Evolutionary conservation across 495 filamentous ascomycete genomes (phyloP), one percentile per base, ranked within the genome.

Genomic region (Penicillium antarcticum): DNA sequence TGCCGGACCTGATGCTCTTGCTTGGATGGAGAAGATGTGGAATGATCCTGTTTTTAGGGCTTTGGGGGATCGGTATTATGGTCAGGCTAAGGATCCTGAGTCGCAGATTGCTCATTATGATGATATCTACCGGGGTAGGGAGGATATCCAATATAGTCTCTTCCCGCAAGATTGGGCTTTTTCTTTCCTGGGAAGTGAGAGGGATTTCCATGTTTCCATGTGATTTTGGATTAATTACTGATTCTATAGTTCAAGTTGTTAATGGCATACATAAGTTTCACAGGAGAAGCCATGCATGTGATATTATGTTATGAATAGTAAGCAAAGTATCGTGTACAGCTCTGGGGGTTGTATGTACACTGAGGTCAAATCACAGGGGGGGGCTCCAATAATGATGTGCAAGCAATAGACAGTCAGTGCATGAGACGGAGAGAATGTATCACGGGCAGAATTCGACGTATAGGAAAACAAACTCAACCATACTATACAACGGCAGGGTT

Each of bases 21-120:
- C 62, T 5, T 77, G 73, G 75, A 75, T 75, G 62, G 62, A 54
- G 31, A 75, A 57, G 19, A 77, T 79, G 71, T 77, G 76, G 76
- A 72, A 65, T 51, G 70, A 76, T 54, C 71, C 74, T 0, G 39
- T 38, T 8, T 60, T 77, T 17, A 62, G 59, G 48, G 41, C 36
- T 1, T 41, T 77, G 43, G 56, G 32, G 1, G 56, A 61, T 21
- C 62, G 62, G 12, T 78, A 74, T 42, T 69, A 69, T 43, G 56
- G 52, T 21, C 75, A 78, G 45, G 69, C 67, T 0, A 53, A 71
- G 42, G 52, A 67, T 29, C 73, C 74, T 16, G 56, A 69, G 53
- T 69, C 67, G 13, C 46, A 40, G 5, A 59, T 77, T 31, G 64
- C 43, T 13, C 55, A 66, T 16, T 76, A 76, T 47, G 74, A 76